phyloP scores from a whole-genome alignment of 805 yeast genomes.

The Ogataea glucozyma region DNA sequence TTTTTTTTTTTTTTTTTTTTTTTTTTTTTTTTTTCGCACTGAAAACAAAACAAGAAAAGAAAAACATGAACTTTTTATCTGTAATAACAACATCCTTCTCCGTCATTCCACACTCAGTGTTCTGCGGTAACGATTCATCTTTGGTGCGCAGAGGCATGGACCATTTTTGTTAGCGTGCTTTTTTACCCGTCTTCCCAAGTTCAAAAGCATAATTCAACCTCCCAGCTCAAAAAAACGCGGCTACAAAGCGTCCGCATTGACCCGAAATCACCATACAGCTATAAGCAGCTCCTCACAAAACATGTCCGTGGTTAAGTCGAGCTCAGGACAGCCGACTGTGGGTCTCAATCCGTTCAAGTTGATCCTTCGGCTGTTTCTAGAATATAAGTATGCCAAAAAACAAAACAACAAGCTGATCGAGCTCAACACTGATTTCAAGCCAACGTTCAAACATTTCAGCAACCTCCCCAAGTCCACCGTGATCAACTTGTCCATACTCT shows the following conservation, averaged over 20 bases:
- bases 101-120: neutral
- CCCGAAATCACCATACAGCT: neutral
- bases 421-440: slow-evolving; percentile 22
- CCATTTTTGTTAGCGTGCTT: neutral
- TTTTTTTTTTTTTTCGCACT: neutral
- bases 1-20: neutral
- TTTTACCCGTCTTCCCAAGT: neutral
- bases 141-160: too few relatives aligned
- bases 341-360: slow-evolving; percentile 19
- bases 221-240: too few relatives aligned
- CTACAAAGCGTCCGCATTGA: too few relatives aligned
- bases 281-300: neutral
- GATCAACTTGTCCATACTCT: slow-evolving; percentile 39
- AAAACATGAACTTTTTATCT: slow-evolving; percentile 9
- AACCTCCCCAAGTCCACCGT: slow-evolving; percentile 40
- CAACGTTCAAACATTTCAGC: slow-evolving; percentile 25
- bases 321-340: slow-evolving; percentile 2
- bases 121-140: slow-evolving; percentile 1
- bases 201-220: too few relatives aligned
- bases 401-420: slow-evolving; percentile 24
- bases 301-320: slow-evolving; percentile 2
- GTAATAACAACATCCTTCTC: slow-evolving; percentile 8
- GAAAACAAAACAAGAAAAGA: neutral
- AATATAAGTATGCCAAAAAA: slow-evolving; percentile 19
- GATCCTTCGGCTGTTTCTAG: slow-evolving; percentile 23